These are phyloP conservation scores for Candida lessepsii DNA, from an alignment of 805 yeast species.

Conservation along the genomic window DNA sequence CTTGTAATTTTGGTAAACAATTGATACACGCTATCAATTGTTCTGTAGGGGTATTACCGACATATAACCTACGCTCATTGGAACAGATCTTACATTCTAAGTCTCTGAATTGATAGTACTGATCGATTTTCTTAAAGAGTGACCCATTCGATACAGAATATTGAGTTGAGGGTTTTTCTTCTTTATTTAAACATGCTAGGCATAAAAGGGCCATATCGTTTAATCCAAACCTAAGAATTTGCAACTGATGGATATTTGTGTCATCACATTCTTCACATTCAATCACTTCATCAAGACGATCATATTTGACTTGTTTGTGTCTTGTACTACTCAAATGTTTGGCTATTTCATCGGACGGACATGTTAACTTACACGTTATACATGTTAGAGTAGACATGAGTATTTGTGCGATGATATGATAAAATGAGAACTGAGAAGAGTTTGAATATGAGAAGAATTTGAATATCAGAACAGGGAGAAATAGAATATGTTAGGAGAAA, in stretches of 20 bases:
- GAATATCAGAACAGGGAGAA: no score
- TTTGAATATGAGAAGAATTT: no score
- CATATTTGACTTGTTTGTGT: conserved; percentile 46
- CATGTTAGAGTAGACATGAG: conserved; percentile 12
- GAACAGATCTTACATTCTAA: conserved; percentile 48
- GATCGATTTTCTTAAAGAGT: conserved; percentile 46
- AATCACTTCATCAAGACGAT: conserved; percentile 37
- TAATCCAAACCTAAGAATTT: conserved; percentile 52
- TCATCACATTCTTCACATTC: conserved; percentile 59
- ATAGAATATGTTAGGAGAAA: no score
- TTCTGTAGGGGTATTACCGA: conserved; percentile 17
- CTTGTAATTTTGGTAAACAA: conserved; percentile 34
- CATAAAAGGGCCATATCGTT: conserved; percentile 54
- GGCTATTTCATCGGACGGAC: conserved; percentile 33
- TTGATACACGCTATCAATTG: conserved; percentile 39
- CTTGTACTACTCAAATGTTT: conserved; percentile 54
- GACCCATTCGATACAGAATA: conserved; percentile 57
- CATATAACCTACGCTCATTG: conserved; percentile 40
- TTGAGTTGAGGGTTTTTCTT: conserved; percentile 46
- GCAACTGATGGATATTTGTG: conserved; percentile 50
- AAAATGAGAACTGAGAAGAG: no score
- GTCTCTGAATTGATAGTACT: conserved; percentile 50
- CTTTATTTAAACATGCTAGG: conserved; percentile 41
- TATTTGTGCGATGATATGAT: neutral
- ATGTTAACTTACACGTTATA: conserved; percentile 13